Evolutionary conservation across 108 stramenopile species (phyloP), one percentile per base, ranked within the genome.

Genomic region (Aurantiochytrium sp.): DNA sequence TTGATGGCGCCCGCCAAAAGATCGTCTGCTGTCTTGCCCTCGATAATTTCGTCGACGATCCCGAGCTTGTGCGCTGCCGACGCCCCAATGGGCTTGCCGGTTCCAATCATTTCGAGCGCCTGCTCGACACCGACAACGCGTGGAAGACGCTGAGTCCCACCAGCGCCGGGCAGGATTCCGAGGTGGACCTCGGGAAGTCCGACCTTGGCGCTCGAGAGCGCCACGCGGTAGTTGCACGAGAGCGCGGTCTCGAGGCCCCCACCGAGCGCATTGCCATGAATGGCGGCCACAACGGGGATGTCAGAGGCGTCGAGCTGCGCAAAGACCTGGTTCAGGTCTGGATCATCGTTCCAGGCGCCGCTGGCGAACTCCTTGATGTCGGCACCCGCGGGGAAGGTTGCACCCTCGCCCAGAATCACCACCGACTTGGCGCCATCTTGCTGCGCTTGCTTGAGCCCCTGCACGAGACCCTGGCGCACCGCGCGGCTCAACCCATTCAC

Each of bases 61-160:
- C 95, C 94, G 44, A 91, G 44, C 55, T 90, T 51, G 42, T 93
- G 72, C 4, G 96, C 97, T 91, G 93, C 90, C 58, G 88, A 35
- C 5, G 87, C 87, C 25, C 88, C 83, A 16, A 94, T 87, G 21
- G 94, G 91, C 51, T 91, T 89, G 49, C 97, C 98, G 8, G 95
- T 94, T 44, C 95, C 72, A 91, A 98, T 98, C 93, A 97, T 94
- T 72, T 95, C 93, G 44, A 96, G 89, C 5, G 97, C 96, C 69
- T 92, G 89, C n/a, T 93, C 91, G 51, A 96, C 92, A 8, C 94
- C 95, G 60, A 96, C 94, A 58, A 98, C 90, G 57, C 98, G 92
- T 12, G 98, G 96, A 69, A 99, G 95, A 25, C 98, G 96, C 91
- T 99, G 99, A 5, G 99, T 98, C 5, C 97, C 99, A 5, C 99